Evolutionary conservation across 2,329 filamentous ascomycete genomes (phyloP).

Genomic region (Scorias spongiosa): DNA sequence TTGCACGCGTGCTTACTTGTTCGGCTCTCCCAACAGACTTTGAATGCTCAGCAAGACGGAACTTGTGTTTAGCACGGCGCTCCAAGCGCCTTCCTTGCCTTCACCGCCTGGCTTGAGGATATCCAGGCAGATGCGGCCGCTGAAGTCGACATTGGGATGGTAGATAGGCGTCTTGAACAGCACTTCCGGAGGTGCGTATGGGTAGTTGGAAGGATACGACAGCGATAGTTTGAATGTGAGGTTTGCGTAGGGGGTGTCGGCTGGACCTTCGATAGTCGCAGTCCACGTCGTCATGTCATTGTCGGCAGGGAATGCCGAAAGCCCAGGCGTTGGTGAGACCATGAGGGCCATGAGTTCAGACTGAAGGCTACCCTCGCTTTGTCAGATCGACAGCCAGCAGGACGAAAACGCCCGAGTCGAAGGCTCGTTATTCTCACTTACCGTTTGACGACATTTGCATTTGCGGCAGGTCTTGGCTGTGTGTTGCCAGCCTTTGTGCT

Average conservation of each 20-base stretch:
- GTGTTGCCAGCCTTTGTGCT: conserved; percentile 14
- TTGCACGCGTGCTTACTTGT: conserved; percentile 56
- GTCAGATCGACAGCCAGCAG: background rate
- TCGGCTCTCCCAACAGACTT: conserved; percentile 88
- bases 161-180: conserved; percentile 98
- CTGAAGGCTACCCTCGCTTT: conserved; percentile 51
- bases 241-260: conserved; percentile 77
- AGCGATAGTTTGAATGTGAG: conserved; percentile 88
- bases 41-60: conserved; percentile 86
- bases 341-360: conserved; percentile 97
- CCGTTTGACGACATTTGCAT: conserved; percentile 33
- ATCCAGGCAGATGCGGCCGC: conserved; percentile 88
- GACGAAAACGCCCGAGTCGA: background rate
- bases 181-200: conserved; percentile 78
- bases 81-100: conserved; percentile 66
- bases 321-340: conserved; percentile 82
- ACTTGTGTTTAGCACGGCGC: conserved; percentile 90
- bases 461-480: conserved; percentile 14
- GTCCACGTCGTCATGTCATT: conserved; percentile 87
- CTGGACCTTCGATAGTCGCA: conserved; percentile 81
- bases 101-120: conserved; percentile 55
- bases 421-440: conserved; percentile 9
- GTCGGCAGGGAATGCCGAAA: conserved; percentile 89
- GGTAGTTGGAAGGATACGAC: conserved; percentile 81
- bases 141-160: conserved; percentile 97